phyloP scores from a whole-genome alignment of 257 asterid species.

The Solanum chilense region DNA sequence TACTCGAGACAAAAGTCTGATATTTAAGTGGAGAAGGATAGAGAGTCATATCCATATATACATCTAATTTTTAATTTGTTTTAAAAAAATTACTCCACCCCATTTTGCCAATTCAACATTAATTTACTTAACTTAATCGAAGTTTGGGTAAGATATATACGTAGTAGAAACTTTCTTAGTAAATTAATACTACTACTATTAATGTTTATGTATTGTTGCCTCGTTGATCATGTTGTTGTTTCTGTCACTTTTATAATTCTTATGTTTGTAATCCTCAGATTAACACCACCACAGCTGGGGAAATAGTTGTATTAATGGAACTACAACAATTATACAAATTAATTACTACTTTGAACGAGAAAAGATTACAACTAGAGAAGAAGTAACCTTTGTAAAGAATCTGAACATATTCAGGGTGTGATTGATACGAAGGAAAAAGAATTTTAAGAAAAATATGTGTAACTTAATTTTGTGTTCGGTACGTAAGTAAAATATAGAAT shows the following conservation, averaged over 20 bases:
- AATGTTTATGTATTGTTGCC: background rate
- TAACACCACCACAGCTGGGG: background rate
- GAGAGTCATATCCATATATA: fast-evolving
- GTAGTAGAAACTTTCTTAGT: background rate
- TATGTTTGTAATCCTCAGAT: background rate
- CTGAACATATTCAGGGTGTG: too few relatives aligned
- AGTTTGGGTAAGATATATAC: background rate
- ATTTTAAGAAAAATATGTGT: too few relatives aligned
- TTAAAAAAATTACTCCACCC: background rate
- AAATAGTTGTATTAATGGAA: background rate
- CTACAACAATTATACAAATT: background rate
- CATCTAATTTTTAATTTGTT: background rate
- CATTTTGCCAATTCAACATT: background rate
- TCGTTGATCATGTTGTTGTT: background rate
- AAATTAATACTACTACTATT: background rate
- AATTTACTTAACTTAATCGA: background rate
- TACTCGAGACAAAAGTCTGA: background rate
- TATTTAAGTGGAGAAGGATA: background rate
- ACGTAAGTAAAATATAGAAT: too few relatives aligned
- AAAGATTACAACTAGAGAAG: background rate
- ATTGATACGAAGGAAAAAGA: too few relatives aligned
- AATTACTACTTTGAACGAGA: background rate
- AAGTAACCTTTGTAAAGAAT: background rate
- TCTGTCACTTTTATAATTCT: background rate
- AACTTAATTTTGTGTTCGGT: too few relatives aligned